Conservation (phyloP, 2,329 filamentous ascomycete genomes). For the Furcasterigmium furcatum region DNA sequence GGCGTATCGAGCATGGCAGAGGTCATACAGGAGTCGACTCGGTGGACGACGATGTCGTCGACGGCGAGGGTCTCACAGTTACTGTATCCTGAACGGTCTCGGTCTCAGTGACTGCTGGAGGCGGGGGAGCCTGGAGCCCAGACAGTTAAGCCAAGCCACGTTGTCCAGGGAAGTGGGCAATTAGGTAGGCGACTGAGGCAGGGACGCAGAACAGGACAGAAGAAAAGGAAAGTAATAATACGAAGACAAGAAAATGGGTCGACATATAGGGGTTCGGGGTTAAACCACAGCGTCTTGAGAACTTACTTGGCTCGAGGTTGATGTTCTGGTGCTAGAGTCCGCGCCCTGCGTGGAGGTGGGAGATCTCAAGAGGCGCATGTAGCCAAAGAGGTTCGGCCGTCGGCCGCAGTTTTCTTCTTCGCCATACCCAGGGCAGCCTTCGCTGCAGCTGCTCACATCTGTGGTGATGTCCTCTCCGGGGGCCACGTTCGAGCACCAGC, state of each 20-base stretch:
- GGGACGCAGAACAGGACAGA: slow-evolving; percentile 1
- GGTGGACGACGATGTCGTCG: neutral
- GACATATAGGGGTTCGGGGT: slow-evolving; percentile 1
- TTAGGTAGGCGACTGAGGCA: neutral
- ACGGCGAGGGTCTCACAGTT: slow-evolving; percentile 3
- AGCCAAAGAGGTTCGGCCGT: slow-evolving; percentile 52
- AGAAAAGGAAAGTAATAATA: slow-evolving; percentile 13
- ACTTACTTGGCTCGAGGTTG: slow-evolving; percentile 17
- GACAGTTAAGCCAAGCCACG: slow-evolving; percentile 14
- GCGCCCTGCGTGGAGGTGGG: slow-evolving; percentile 24
- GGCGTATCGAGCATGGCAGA: neutral
- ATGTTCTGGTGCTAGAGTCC: slow-evolving; percentile 10
- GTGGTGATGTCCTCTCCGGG: slow-evolving; percentile 42
- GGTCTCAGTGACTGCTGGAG: slow-evolving; percentile 21
- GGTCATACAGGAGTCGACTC: slow-evolving; percentile 1
- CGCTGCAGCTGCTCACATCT: slow-evolving; percentile 43
- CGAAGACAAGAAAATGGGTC: too few relatives aligned
- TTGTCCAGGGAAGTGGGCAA: slow-evolving; percentile 4
- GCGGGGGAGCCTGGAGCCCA: slow-evolving; percentile 19
- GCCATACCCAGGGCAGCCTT: slow-evolving; percentile 66
- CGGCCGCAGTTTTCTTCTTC: slow-evolving; percentile 59
- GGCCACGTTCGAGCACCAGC: slow-evolving; percentile 73
- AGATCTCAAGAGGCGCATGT: slow-evolving; percentile 51
- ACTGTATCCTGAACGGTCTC: slow-evolving; percentile 30
- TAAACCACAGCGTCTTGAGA: neutral